Percentiles rank a stretch among this genome's conserved stretches.
Evolutionary conservation across 176 grass and related monocot species (phyloP).

Genomic region (Triticum aestivum): DNA sequence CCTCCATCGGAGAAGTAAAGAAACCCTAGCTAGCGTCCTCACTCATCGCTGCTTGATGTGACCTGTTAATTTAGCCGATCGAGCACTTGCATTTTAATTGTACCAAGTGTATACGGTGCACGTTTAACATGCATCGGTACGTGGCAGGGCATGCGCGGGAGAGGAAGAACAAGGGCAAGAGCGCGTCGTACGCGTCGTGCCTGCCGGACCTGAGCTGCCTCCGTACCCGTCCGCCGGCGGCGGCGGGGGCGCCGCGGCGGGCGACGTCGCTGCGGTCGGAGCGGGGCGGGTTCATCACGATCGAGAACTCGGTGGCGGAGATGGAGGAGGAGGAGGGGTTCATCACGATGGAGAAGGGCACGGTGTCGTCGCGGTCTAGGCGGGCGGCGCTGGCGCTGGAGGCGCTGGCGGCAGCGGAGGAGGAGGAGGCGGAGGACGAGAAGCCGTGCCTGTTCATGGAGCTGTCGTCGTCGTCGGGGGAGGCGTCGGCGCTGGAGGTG

Average conservation of each 20-base stretch:
- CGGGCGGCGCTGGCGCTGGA: constrained; percentile 15
- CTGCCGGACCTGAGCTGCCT: constrained; percentile 83
- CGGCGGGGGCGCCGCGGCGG: constrained; percentile 14
- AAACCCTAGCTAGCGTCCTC: not conserved
- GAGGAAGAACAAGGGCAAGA: constrained; percentile 59
- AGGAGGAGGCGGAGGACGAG: constrained; percentile 57
- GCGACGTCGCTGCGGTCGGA: constrained; percentile 54
- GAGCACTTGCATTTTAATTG: not conserved
- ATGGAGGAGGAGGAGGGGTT: constrained; percentile 70
- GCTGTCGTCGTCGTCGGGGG: constrained; percentile 38
- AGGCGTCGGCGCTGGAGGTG: constrained; percentile 42
- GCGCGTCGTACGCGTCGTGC: constrained; percentile 50
- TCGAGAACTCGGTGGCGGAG: constrained; percentile 75
- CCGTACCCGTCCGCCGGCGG: constrained; percentile 38
- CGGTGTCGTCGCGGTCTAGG: constrained; percentile 49
- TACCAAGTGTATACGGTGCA: not conserved
- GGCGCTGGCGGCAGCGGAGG: constrained; percentile 33
- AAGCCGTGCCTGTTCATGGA: constrained; percentile 77
- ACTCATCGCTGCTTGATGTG: not conserved
- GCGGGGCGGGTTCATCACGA: constrained; percentile 75
- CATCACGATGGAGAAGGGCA: constrained; percentile 89
- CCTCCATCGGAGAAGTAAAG: constrained; percentile 3
- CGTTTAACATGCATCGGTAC: not conserved
- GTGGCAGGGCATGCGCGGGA: constrained; percentile 32
- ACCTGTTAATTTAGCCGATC: not conserved